Percentiles rank a stretch among this genome's conserved stretches.
Evolutionary conservation across 2,329 filamentous ascomycete genomes (phyloP).

Genomic region (Zymoseptoria ardabiliae): DNA sequence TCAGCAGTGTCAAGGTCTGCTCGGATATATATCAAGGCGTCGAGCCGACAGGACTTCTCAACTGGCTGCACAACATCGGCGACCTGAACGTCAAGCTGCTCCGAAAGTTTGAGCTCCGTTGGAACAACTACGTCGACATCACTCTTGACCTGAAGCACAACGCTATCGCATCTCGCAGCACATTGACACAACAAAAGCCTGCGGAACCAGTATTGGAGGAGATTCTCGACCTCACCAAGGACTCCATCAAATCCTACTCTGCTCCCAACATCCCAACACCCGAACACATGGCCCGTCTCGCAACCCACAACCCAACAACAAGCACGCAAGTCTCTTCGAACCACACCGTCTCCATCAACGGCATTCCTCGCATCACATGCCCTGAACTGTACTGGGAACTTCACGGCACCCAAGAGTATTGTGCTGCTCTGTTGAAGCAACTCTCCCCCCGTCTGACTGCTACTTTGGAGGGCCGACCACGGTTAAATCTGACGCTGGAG

Average conservation of each 20-base stretch:
- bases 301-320: constrained; percentile 1
- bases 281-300: background rate
- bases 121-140: constrained; percentile 15
- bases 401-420: constrained; percentile 12
- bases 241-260: background rate
- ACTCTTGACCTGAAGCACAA: constrained; percentile 7
- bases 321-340: background rate
- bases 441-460: constrained; percentile 5
- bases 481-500: background rate
- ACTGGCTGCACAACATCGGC: constrained; percentile 12
- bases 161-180: background rate
- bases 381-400: constrained; percentile 9
- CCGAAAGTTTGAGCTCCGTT: constrained; percentile 10
- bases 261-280: background rate
- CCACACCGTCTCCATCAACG: constrained; percentile 7
- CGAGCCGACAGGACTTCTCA: constrained; percentile 1
- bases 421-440: constrained; percentile 2
- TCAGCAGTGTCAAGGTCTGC: constrained; percentile 11
- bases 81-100: constrained; percentile 7
- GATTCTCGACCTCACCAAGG: background rate
- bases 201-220: background rate
- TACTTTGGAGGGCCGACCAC: background rate
- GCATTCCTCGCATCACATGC: constrained; percentile 1
- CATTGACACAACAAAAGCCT: background rate
- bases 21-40: constrained; percentile 6